A percentile compares a stretch with the other conserved stretches of the same genome.
Evolutionary conservation across 2,329 filamentous ascomycete species (phyloP).

Genomic region (Didymella exigua): DNA sequence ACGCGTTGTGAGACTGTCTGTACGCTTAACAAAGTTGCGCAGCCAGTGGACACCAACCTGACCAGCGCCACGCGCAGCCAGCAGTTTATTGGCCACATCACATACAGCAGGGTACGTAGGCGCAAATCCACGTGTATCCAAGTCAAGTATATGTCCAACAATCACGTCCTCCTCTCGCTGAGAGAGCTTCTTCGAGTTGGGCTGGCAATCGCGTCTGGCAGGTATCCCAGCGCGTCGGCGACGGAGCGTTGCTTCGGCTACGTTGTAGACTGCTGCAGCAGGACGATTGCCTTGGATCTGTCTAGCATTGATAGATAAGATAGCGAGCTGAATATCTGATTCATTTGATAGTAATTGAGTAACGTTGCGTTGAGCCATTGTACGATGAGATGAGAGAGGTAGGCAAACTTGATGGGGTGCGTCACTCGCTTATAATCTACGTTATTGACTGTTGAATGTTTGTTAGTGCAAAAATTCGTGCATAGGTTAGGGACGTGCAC

Average conservation of each 20-base stretch:
- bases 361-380: neutral
- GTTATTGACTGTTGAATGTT: no score
- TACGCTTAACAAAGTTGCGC: neutral
- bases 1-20: neutral
- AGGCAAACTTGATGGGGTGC: no score
- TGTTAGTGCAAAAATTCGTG: no score
- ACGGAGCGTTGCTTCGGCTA: neutral
- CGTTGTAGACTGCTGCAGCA: neutral
- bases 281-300: neutral
- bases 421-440: no score
- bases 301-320: neutral
- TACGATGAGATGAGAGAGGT: no score
- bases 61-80: neutral
- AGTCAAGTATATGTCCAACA: neutral
- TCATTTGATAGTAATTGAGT: neutral
- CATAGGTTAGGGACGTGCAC: no score
- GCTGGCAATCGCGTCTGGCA: neutral
- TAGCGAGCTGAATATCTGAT: neutral
- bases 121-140: neutral
- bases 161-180: neutral
- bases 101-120: neutral
- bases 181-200: neutral
- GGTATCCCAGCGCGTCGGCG: neutral
- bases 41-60: neutral
- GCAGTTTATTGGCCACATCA: conserved; percentile 1